Conservation (phyloP, 768 basidiomycete genomes). For the Mrakia gelida region DNA sequence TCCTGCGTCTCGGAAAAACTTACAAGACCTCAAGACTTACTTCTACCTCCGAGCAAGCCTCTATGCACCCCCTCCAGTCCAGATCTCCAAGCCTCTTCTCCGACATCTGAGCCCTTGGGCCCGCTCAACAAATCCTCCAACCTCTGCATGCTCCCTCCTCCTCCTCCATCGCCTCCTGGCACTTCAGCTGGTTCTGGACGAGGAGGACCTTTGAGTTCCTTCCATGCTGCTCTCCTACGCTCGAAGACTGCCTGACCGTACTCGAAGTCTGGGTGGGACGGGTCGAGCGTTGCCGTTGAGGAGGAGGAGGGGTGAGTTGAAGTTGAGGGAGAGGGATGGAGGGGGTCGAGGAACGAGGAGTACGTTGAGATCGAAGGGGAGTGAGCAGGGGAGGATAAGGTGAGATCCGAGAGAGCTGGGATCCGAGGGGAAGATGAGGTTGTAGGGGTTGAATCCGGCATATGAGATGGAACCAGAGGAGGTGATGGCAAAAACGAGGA, state of each 20-base stretch:
- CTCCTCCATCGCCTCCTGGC: background rate
- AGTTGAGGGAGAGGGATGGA: background rate
- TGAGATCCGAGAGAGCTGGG: conserved; percentile 2
- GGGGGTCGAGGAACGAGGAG: background rate
- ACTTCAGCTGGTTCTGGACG: background rate
- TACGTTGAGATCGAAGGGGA: conserved; percentile 4
- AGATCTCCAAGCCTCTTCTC: background rate
- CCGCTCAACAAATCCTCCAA: conserved; percentile 7
- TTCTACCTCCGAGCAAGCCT: conserved; percentile 12
- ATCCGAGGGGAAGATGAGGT: conserved; percentile 17
- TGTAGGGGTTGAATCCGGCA: background rate
- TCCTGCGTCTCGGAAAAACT: background rate
- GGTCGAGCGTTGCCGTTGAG: background rate
- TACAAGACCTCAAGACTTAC: background rate
- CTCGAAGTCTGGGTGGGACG: conserved; percentile 10
- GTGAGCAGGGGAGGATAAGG: background rate
- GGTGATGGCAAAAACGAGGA: background rate
- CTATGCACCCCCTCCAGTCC: conserved; percentile 13
- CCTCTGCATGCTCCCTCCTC: background rate
- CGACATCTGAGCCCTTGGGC: background rate
- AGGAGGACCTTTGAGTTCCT: background rate
- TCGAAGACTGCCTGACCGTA: conserved; percentile 11
- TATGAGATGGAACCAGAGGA: background rate
- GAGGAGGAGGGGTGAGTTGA: too few relatives aligned
- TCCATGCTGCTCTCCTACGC: conserved; percentile 9